Percentiles rank a stretch among this genome's conserved stretches.
Conservation (phyloP, 768 basidiomycete species). For the Myochromella boudieri region DNA sequence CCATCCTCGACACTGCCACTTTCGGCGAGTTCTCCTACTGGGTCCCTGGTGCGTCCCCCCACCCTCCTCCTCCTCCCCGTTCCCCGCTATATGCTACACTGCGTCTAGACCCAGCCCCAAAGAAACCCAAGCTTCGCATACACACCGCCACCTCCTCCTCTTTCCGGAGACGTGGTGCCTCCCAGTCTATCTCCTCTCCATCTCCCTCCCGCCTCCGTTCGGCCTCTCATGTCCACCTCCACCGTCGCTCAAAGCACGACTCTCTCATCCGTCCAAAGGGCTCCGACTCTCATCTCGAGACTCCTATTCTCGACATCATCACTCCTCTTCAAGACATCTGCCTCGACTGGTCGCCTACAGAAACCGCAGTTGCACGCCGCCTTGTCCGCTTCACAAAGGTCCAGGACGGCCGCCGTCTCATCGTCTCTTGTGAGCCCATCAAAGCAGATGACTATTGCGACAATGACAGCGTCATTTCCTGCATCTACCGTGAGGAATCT, state of each 20-base stretch:
- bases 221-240: conserved; percentile 28
- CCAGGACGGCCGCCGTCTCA: conserved; percentile 74
- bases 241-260: conserved; percentile 43
- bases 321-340: conserved; percentile 58
- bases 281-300: conserved; percentile 44
- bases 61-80: conserved; percentile 12
- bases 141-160: conserved; percentile 21
- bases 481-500: conserved; percentile 83
- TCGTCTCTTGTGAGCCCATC: conserved; percentile 77
- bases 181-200: conserved; percentile 31
- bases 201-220: conserved; percentile 6
- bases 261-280: conserved; percentile 44
- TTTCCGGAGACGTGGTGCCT: conserved; percentile 38
- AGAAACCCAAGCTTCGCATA: conserved; percentile 33
- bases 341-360: conserved; percentile 61
- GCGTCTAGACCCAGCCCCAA: conserved; percentile 14
- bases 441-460: conserved; percentile 70
- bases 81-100: conserved; percentile 8
- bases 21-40: conserved; percentile 75
- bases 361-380: conserved; percentile 68
- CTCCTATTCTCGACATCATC: conserved; percentile 59
- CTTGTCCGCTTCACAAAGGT: conserved; percentile 84
- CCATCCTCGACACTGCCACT: conserved; percentile 60
- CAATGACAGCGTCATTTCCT: conserved; percentile 84
- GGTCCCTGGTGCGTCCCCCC: conserved; percentile 36